A percentile compares a stretch with the other conserved stretches of the same genome.
Evolutionary conservation across 2,329 filamentous ascomycete genomes (phyloP).

Genomic region (Botrytis medusae): DNA sequence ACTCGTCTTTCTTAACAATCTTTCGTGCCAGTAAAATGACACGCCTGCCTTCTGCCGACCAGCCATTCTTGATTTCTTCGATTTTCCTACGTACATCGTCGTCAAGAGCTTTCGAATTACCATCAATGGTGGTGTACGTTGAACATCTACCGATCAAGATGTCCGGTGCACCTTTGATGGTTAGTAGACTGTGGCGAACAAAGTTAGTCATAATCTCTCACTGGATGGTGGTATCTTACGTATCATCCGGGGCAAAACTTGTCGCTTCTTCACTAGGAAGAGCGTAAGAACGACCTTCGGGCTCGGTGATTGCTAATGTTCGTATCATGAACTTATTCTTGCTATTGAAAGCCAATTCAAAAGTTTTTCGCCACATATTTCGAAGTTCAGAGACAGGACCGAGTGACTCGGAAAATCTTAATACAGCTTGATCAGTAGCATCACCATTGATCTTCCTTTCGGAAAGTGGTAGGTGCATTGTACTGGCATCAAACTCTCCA

Average conservation of each 20-base stretch:
- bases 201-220: not conserved
- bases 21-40: constrained; percentile 68
- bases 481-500: constrained; percentile 69
- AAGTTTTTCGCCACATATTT: constrained; percentile 61
- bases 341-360: constrained; percentile 72
- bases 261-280: constrained; percentile 22
- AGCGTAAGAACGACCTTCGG: constrained; percentile 19
- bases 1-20: constrained; percentile 24
- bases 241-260: constrained; percentile 19
- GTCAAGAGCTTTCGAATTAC: constrained; percentile 52
- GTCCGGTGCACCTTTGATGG: constrained; percentile 75
- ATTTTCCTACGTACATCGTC: constrained; percentile 46
- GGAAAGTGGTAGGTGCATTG: constrained; percentile 55
- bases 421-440: constrained; percentile 71
- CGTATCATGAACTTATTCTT: constrained; percentile 81
- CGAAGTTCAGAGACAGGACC: constrained; percentile 59
- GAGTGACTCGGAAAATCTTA: constrained; percentile 67
- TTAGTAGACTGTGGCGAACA: constrained; percentile 47
- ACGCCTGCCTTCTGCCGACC: constrained; percentile 65
- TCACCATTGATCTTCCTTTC: constrained; percentile 68
- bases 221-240: not conserved
- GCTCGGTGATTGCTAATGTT: constrained; percentile 52
- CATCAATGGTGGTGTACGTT: constrained; percentile 55
- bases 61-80: constrained; percentile 61
- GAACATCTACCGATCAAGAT: constrained; percentile 65